These are phyloP conservation scores for Eustoma russellianum DNA, from an alignment of 257 asterid genomes.

Conservation along the genomic window DNA sequence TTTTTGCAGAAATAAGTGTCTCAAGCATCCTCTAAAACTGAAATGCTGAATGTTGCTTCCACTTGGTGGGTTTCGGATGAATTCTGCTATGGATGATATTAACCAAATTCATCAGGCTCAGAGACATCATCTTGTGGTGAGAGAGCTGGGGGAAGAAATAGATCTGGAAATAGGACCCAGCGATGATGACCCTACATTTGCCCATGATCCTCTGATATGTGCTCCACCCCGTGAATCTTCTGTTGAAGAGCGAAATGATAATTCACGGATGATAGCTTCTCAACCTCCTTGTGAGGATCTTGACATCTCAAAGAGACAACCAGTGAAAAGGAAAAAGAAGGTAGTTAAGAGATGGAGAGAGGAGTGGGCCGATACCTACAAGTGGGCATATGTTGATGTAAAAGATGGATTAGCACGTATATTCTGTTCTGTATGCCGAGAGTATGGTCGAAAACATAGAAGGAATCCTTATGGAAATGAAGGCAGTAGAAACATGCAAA, in stretches of 20 bases:
- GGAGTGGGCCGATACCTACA: conserved; percentile 99
- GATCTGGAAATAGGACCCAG: conserved; percentile 94
- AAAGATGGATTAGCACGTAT: conserved; percentile 94
- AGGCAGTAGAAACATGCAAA: conserved; percentile 99
- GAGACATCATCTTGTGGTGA: conserved; percentile 80
- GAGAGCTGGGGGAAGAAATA: conserved; percentile 90
- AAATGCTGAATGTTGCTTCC: conserved; percentile 94
- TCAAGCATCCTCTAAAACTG: conserved; percentile 16
- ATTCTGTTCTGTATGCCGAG: conserved; percentile 95
- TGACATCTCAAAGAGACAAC: conserved; percentile 57
- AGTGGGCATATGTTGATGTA: conserved; percentile 96
- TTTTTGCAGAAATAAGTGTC: too few species aligned
- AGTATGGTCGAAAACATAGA: conserved; percentile 96
- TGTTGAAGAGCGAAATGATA: conserved; percentile 49
- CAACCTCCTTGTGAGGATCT: conserved; percentile 59
- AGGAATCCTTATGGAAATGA: conserved; percentile 98
- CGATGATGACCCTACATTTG: conserved; percentile 74
- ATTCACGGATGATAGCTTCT: conserved; percentile 62
- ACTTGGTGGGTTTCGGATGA: conserved; percentile 70
- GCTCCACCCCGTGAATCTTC: conserved; percentile 76
- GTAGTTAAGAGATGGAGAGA: conserved; percentile 99
- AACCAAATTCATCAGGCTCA: conserved; percentile 92
- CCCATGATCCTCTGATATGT: conserved; percentile 52
- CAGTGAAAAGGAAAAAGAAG: conserved; percentile 87
- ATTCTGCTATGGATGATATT: conserved; percentile 86